phyloP scores from a whole-genome alignment of 1,139 yeast species.

The Geotrichum restrictum region DNA sequence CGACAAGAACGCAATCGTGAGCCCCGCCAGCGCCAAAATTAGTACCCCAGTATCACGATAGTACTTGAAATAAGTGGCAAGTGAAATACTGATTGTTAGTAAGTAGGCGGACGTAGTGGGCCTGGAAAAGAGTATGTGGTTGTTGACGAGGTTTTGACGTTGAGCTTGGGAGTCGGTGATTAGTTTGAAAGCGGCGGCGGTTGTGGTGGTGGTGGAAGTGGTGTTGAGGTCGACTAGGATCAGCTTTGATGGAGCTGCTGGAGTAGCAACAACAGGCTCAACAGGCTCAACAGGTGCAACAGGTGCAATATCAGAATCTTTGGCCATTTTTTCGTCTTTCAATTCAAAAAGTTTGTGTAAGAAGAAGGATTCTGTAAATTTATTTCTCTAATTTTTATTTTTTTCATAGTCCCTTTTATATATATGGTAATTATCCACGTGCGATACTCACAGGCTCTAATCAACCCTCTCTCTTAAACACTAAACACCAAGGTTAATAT shows the following conservation, averaged over 20 bases:
- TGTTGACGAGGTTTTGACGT: slow-evolving; percentile 27
- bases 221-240: too few relatives aligned
- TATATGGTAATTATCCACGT: not conserved
- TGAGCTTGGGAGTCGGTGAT: slow-evolving; percentile 28
- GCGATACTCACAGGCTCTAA: not conserved
- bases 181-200: slow-evolving; percentile 23
- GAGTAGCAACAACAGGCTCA: not conserved
- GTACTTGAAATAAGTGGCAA: not conserved
- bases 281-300: too few relatives aligned
- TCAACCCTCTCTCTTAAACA: slow-evolving; percentile 20
- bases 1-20: slow-evolving; percentile 25
- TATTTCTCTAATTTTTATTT: too few relatives aligned
- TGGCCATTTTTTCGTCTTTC: too few relatives aligned
- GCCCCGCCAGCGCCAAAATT: slow-evolving; percentile 22
- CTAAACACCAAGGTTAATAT: slow-evolving; percentile 42
- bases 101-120: slow-evolving; percentile 16
- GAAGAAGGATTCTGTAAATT: too few relatives aligned
- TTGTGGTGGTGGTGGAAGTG: not conserved
- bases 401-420: not conserved
- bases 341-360: too few relatives aligned
- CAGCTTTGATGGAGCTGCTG: not conserved
- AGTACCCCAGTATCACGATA: slow-evolving; percentile 23
- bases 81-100: slow-evolving; percentile 5
- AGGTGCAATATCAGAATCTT: not conserved
- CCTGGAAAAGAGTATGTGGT: slow-evolving; percentile 20